A percentile compares a stretch with the other conserved stretches of the same genome.
Evolutionary conservation across 257 asterid species (phyloP).

Genomic region (Jacaranda copaia): DNA sequence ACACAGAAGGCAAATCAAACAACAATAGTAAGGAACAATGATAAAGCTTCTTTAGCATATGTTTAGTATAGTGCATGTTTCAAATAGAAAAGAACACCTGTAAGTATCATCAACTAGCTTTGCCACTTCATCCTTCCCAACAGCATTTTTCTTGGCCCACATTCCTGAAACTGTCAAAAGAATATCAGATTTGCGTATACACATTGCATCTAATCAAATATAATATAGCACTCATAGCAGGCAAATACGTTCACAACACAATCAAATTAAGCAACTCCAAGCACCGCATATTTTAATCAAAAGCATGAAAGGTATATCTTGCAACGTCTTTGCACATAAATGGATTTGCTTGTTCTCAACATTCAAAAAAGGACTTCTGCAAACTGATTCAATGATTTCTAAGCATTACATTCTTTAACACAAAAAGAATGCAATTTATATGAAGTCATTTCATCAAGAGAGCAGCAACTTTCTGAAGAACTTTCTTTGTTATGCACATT

Average conservation of each 20-base stretch:
- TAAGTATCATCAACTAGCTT: constrained; percentile 88
- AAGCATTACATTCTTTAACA: constrained; percentile 12
- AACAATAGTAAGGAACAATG: constrained; percentile 4
- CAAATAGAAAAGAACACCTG: constrained; percentile 57
- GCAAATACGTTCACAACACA: not conserved
- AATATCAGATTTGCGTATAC: constrained; percentile 19
- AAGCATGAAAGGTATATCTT: not conserved
- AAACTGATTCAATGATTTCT: constrained; percentile 20
- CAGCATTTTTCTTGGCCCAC: constrained; percentile 77
- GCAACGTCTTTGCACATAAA: not conserved
- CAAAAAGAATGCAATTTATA: constrained; percentile 6
- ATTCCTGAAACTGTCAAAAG: constrained; percentile 68
- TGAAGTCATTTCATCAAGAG: constrained; percentile 3
- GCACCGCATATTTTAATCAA: constrained; percentile 10
- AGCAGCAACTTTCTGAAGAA: constrained; percentile 27
- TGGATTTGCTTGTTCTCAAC: not conserved
- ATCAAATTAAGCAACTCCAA: not conserved
- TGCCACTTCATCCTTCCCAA: constrained; percentile 80
- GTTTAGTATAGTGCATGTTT: constrained; percentile 11
- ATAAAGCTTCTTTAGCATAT: constrained; percentile 1
- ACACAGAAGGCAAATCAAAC: constrained; percentile 16
- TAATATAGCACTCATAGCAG: constrained; percentile 1
- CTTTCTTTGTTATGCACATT: constrained; percentile 18
- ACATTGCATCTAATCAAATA: constrained; percentile 3
- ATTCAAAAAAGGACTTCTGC: constrained; percentile 6